Base-by-base conservation (phyloP, 805 yeast genomes). In the Kodamaea fukazawae region DNA sequence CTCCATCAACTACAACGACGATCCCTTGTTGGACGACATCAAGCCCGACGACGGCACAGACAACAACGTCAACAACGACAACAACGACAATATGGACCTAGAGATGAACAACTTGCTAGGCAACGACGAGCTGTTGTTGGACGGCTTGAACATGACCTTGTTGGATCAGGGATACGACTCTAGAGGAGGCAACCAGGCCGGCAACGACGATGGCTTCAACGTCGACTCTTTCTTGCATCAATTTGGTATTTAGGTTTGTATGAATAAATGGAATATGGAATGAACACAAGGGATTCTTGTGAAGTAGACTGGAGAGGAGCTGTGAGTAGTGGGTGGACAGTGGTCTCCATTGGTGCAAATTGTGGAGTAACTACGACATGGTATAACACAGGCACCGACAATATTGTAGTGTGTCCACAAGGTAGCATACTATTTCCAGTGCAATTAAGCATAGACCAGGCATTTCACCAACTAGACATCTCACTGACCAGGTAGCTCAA, bases 181-280 rank as follows among this genome's bases (percentile, higher is more conserved):
- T 20, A 41, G 38, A n/a, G 50, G 47, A 15, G 56, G 50, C 10
- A 50, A 41, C 10, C 52, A 49, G 12, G 44, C 46, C 11, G 47
- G 45, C n/a, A 49, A 44, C 14, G 70, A 65, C 25, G 73, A 67
- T 40, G 73, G 67, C 38, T 69, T 69, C 49, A 73, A 69, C 43
- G 75, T 69, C 27, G 75, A 69, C 37, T 65, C 58, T 46, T 69
- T 69, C 42, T 58, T 69, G 42, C 66, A 65, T 45, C 73, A 69
- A 46, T 67, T 67, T 48, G 73, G 73, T 6, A 61, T 29, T 39
- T 39, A 29, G 16, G 7, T 6, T 15, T 20, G 12, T n/a, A 8
- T 12, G 32, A 12, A 4, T 29, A 29, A 12, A 29, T 6, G 32
- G 15, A n/a, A 8, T n/a, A 29, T 12, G 32, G 15, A 12, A 4